Evolutionary conservation across 768 basidiomycete genomes (phyloP), one percentile per base, ranked within the genome.

Genomic region (Mycena vulgaris): DNA sequence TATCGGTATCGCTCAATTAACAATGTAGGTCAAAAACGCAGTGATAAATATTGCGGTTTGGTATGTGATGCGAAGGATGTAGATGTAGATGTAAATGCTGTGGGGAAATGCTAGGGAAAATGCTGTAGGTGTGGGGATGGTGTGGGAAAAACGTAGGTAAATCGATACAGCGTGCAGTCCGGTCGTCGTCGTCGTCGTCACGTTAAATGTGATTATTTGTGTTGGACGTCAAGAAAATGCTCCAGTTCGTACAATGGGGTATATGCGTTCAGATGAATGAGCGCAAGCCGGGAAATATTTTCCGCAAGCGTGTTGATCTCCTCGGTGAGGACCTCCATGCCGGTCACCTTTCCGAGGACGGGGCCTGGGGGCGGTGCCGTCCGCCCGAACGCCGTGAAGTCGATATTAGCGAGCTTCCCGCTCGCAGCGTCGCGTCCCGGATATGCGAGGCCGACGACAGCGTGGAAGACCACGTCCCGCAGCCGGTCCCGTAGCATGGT

Each of bases 221-320:
- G 60, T 56, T 57, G n/a, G 53, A 63, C 51, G 63, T 75, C 77
- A 69, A 88, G 80, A 77, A 91, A 90, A 47, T 86, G 89, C 69
- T 90, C 87, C 74, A 88, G 87, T 79, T 93, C 90, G 81, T 96
- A 96, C 64, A 95, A 78, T n/a, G 89, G 88, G 40, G 93, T 83
- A 79, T 93, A 95, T 59, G 93, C 90, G 71, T 90, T 88, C 60
- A 94, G 83, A 79, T 96, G 93, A 73, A 94, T 90, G 53, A 88
- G 82, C 3, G 91, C 90, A 61, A 96, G 85, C 67, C 91, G 89
- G 49, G 91, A 87, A 39, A 95, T 85, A 76, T 92, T 89, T 75
- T 93, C 90, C 31, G 88, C 89, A 56, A 96, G 63, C n/a, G 63
- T 16, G 27, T 33, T 31, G 19, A 93, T 89, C 79, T 96, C 95